These are phyloP conservation scores for Penicillium riverlandense DNA, from an alignment of 495 filamentous ascomycete species.

Conservation along the genomic window DNA sequence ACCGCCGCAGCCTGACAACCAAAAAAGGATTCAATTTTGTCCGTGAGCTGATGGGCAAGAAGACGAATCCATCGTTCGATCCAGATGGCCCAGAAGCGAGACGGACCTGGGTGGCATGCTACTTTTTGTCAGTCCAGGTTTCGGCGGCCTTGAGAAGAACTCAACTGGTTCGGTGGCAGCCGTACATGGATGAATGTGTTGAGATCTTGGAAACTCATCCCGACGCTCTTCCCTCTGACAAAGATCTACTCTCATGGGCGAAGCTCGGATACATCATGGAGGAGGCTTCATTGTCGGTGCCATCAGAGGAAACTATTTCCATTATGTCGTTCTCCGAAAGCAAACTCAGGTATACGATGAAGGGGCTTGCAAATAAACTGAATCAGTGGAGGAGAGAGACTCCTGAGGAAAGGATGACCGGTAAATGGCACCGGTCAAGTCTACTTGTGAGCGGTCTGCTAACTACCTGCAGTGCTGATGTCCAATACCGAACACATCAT, in stretches of 20 bases:
- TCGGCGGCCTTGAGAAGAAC: slow-evolving; percentile 75
- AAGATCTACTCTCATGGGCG: slow-evolving; percentile 64
- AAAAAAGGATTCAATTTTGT: slow-evolving; percentile 21
- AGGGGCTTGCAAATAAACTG: slow-evolving; percentile 69
- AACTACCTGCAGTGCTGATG: slow-evolving; percentile 15
- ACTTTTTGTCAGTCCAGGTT: slow-evolving; percentile 61
- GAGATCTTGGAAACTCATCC: slow-evolving; percentile 64
- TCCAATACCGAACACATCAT: slow-evolving; percentile 39
- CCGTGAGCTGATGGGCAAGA: slow-evolving; percentile 27
- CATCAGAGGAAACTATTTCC: slow-evolving; percentile 63
- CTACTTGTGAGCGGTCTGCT: neutral
- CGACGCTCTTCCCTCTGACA: slow-evolving; percentile 66
- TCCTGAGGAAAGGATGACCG: slow-evolving; percentile 33
- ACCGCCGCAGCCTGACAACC: slow-evolving; percentile 31
- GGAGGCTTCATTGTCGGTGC: slow-evolving; percentile 67
- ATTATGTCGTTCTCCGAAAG: slow-evolving; percentile 62
- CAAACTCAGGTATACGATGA: slow-evolving; percentile 67
- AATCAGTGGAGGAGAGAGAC: slow-evolving; percentile 56
- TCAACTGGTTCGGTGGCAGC: slow-evolving; percentile 72
- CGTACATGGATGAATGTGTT: slow-evolving; percentile 81
- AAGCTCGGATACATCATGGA: slow-evolving; percentile 75
- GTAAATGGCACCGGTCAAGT: slow-evolving; percentile 9
- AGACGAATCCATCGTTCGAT: slow-evolving; percentile 39
- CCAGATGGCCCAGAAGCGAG: slow-evolving; percentile 63
- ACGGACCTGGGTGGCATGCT: slow-evolving; percentile 75